These are phyloP conservation scores for Aspergillus quadrilineatus DNA, from an alignment of 2,329 filamentous ascomycete genomes.

Conservation along the genomic window DNA sequence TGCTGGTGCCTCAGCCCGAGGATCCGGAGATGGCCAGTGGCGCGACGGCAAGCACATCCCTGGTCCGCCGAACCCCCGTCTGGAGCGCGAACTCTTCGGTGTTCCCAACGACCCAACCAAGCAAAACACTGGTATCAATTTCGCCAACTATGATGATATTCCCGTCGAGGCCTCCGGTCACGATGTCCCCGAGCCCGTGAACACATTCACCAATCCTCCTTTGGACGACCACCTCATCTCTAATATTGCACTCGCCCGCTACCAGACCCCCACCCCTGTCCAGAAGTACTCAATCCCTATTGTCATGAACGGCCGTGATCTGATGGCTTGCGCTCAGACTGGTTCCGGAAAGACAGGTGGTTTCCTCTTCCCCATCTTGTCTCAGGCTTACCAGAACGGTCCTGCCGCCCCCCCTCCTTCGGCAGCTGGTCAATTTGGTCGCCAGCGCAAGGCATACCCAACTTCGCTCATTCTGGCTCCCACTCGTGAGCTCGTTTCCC, in stretches of 20 bases:
- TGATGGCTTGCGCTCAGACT: conserved; percentile 99
- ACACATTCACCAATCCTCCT: conserved; percentile 88
- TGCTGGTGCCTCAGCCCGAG: conserved; percentile 59
- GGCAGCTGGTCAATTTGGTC: conserved; percentile 66
- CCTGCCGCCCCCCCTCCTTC: conserved; percentile 68
- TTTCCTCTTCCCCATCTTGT: conserved; percentile 98
- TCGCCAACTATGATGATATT: conserved; percentile 99
- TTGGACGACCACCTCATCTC: conserved; percentile 87
- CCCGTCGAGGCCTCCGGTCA: conserved; percentile 95
- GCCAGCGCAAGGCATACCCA: conserved; percentile 96
- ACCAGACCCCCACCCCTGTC: conserved; percentile 93
- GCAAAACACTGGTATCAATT: conserved; percentile 98
- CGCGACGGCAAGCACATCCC: conserved; percentile 94
- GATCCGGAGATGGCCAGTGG: conserved; percentile 95
- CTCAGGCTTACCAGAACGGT: conserved; percentile 91
- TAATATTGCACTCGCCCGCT: conserved; percentile 92
- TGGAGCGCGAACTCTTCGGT: conserved; percentile 96
- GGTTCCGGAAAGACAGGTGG: conserved; percentile 99
- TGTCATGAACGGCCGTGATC: conserved; percentile 93
- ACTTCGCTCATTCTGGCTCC: conserved; percentile 94
- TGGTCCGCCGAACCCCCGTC: conserved; percentile 79
- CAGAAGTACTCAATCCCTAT: conserved; percentile 99
- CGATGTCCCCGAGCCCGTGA: conserved; percentile 88
- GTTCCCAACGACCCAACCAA: conserved; percentile 86
- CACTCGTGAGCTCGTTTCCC: conserved; percentile 96